phyloP scores from a whole-genome alignment of 371 early-diverging fungal genomes.

The Lichtheimia ornata region DNA sequence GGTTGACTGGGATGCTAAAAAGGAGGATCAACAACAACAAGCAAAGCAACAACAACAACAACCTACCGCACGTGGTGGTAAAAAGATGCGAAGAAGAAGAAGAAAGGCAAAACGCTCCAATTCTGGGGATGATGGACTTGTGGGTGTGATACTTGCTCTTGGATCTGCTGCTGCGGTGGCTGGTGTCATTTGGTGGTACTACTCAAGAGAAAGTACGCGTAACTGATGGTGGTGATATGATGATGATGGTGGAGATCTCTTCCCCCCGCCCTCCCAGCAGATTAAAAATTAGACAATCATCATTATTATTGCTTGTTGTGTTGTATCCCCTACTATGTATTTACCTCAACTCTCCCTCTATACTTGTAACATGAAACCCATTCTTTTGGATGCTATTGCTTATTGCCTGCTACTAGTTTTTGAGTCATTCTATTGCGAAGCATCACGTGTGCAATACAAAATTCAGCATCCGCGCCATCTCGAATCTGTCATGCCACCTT shows the following conservation, averaged over 20 bases:
- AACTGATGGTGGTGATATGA: neutral
- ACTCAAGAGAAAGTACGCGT: slow-evolving; percentile 1
- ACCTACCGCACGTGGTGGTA: slow-evolving; percentile 2
- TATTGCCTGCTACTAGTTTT: too few species aligned
- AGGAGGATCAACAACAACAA: slow-evolving; percentile 13
- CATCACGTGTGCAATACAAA: too few species aligned
- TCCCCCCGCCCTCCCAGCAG: too few species aligned
- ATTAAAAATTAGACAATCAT: too few species aligned
- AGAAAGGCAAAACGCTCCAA: slow-evolving; percentile 24
- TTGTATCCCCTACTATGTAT: too few species aligned
- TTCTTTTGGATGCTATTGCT: too few species aligned
- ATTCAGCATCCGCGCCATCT: too few species aligned
- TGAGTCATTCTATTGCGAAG: too few species aligned
- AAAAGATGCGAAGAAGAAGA: slow-evolving; percentile 10
- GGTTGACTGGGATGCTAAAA: slow-evolving; percentile 46
- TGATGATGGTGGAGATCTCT: neutral
- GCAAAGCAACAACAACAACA: slow-evolving; percentile 12
- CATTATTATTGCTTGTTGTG: too few species aligned
- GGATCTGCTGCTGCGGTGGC: slow-evolving; percentile 39
- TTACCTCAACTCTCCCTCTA: too few species aligned
- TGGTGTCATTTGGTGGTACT: slow-evolving; percentile 38
- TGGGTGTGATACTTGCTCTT: slow-evolving; percentile 26
- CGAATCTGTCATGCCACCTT: too few species aligned
- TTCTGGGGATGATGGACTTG: slow-evolving; percentile 12
- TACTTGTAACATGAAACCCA: too few species aligned